These are phyloP conservation scores for Wickerhamiella infanticola DNA, from an alignment of 1,139 yeast species.

Conservation along the genomic window DNA sequence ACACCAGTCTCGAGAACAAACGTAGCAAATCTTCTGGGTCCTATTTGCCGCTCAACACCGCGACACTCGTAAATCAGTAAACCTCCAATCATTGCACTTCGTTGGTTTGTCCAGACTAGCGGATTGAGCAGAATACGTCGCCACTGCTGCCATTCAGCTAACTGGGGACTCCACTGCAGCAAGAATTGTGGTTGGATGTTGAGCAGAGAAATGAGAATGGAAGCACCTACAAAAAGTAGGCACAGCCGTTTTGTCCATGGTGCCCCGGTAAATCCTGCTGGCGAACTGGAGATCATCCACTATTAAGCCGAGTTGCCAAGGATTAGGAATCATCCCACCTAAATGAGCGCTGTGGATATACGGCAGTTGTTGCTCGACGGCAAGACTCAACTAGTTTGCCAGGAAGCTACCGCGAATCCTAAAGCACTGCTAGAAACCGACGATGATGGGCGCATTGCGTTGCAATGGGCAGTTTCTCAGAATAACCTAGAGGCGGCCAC, in stretches of 20 bases:
- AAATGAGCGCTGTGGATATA: neutral
- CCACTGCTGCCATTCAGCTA: neutral
- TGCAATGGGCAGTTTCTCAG: conserved; percentile 80
- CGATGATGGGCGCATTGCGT: conserved; percentile 63
- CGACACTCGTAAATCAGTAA: neutral
- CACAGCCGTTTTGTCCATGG: neutral
- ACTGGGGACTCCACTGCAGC: conserved; percentile 1
- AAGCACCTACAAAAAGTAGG: neutral
- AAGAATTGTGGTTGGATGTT: neutral
- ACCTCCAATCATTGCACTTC: neutral
- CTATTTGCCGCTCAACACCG: neutral
- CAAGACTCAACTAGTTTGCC: conserved; percentile 34
- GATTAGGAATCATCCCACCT: neutral
- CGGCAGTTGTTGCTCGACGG: conserved; percentile 30
- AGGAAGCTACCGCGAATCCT: conserved; percentile 36
- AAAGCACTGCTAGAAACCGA: conserved; percentile 35
- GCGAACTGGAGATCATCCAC: neutral
- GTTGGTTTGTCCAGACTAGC: neutral
- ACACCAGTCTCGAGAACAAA: neutral
- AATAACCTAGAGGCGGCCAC: conserved; percentile 41
- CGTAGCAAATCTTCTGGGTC: neutral
- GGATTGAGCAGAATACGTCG: neutral
- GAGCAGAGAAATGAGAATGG: neutral
- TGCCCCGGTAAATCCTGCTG: neutral
- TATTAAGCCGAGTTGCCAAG: neutral